Evolutionary conservation across 306 rosid species (phyloP), one percentile per base, ranked within the genome.

Genomic region (Casuarina glauca): DNA sequence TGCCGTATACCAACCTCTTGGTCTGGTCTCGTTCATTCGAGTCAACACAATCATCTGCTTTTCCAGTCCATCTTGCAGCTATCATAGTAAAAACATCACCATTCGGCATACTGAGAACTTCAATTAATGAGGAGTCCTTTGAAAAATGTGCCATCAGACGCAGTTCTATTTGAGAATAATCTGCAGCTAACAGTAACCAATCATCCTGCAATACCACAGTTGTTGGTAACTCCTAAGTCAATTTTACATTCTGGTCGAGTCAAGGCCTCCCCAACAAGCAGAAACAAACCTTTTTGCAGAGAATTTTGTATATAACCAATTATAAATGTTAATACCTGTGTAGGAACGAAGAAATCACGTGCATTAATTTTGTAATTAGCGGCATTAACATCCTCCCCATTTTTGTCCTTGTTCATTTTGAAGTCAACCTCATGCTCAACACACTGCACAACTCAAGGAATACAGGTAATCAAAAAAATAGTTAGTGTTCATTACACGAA

Each of bases 81-180:
- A 95, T 92, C 97, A 89, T 84, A 73, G 85, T 88, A 76, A 95
- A 92, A 81, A 89, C 95, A 78, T 92, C 98, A 38, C 95, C 95
- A 76, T 81, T 85, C 49, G 88, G 92, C 80, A 82, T 92, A 69
- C 91, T 86, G 48, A 95, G 89, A 80, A 91, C 92, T 74, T 91
- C 93, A 79, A 89, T 75, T 54, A 95, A 87, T 6, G 89, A 86
- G 53, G 93, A 76, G 83, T 95, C 98, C 74, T 86, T 87, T 20
- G 98, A 95, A 80, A 95, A 92, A 84, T 95, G 98, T 62, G 98
- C 97, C 98, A 95, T 92, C 87, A 95, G 75, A 86, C 98, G 87
- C 87, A 95, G 79, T 82, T 95, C 98, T 75, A 95, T 93, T 84
- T 92, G 98, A 86, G 97, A 95, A 89, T 95, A 95, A 85, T 95